Evolutionary conservation across 805 yeast species (phyloP), one percentile per base, ranked within the genome.

Genomic region (Scheffersomyces amazonensis): DNA sequence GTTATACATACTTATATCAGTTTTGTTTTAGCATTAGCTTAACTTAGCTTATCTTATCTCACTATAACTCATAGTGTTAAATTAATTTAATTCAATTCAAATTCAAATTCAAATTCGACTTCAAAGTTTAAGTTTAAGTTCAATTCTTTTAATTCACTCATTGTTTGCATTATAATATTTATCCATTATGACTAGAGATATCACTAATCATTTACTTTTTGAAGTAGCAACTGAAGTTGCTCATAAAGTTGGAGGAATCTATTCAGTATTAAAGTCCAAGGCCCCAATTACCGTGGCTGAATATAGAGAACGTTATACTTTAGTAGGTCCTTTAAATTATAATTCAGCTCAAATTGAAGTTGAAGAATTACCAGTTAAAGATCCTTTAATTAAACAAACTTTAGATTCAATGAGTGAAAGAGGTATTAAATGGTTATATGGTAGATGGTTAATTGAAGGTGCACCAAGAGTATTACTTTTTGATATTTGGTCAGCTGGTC

Each of bases 211-310:
- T 58, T 71, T 90, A 39, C 75, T 93, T 35, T 89, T 91, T 56
- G 99, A 91, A 69, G 84, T 87, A 32, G 96, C 98, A 44, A 91
- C 99, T 2, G 99, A 91, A 61, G 97, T 91, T 36, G 98, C 98
- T 53, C 90, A 93, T 70, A 75, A 95, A 53, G 98, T 91, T 16
- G 99, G 99, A 35, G 99, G 99, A 25, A 91, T 91, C 60, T 91
- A 91, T 69, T 90, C 98, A 5, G 99, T 91, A 36, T 75, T 91
- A 56, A 93, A 93, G 62, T 87, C 96, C 9, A 91, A 91, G 64
- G 97, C 97, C 6, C 97, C 97, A 7, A 89, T 90, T 43, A 91
- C 99, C 7, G 91, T 86, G 36, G 89, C 95, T 29, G 97, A 91
- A 63, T 93, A 89, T 64, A 78, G 86, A 47, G 87, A 84, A 51